These are phyloP conservation scores for Schoenoplectus tabernaemontani DNA, from an alignment of 202 grass and related monocot species.

Conservation along the genomic window DNA sequence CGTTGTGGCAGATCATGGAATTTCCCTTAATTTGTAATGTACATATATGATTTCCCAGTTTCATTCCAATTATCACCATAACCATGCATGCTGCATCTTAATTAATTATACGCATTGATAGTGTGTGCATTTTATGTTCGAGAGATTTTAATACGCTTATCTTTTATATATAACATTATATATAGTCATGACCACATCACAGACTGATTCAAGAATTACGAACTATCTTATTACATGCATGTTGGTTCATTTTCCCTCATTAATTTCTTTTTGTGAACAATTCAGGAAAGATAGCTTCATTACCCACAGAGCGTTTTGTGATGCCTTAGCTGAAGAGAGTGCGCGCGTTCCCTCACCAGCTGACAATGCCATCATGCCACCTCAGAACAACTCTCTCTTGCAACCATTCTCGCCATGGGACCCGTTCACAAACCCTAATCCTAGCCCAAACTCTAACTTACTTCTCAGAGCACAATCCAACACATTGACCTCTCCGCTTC, in stretches of 20 bases:
- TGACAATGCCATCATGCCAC: neutral
- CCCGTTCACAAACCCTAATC: slow-evolving; percentile 5
- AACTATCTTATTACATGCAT: neutral
- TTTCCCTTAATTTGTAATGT: neutral
- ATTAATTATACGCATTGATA: neutral
- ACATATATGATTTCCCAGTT: neutral
- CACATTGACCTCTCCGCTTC: slow-evolving; percentile 5
- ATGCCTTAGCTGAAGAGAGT: slow-evolving; percentile 66
- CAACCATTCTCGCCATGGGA: slow-evolving; percentile 10
- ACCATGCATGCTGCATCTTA: too few relatives aligned
- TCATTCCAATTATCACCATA: neutral
- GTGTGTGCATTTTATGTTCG: neutral
- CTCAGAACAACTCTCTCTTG: neutral
- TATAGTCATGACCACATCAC: neutral
- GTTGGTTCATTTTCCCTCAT: neutral
- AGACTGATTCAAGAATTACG: neutral
- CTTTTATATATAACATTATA: neutral
- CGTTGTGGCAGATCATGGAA: neutral
- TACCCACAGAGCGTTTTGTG: slow-evolving; percentile 83
- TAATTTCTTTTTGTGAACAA: neutral
- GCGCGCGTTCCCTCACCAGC: neutral
- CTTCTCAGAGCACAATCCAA: slow-evolving; percentile 8
- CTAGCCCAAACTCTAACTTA: slow-evolving; percentile 8
- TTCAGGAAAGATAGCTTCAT: slow-evolving; percentile 88
- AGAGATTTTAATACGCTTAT: neutral